phyloP scores from a whole-genome alignment of 2,329 filamentous ascomycete genomes.

The Trichoderma arundinaceum region DNA sequence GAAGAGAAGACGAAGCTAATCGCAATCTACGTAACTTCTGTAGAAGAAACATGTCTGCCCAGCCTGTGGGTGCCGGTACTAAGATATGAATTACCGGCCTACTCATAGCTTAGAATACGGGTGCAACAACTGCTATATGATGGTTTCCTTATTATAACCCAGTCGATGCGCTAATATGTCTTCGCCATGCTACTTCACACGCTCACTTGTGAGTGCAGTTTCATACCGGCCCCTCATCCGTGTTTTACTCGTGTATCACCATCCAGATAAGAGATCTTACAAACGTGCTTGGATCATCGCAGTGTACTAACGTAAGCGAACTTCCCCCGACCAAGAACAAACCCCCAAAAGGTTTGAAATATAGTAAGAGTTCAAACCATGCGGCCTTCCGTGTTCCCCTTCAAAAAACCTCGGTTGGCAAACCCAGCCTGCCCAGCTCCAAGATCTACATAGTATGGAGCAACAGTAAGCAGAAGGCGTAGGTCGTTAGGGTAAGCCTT shows the following conservation, averaged over 20 bases:
- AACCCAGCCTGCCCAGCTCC: too few relatives aligned
- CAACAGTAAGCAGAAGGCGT: background rate
- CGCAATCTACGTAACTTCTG: background rate
- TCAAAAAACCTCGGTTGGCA: background rate
- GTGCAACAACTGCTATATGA: too few relatives aligned
- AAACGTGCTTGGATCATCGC: background rate
- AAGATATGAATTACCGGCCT: too few relatives aligned
- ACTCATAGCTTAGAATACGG: too few relatives aligned
- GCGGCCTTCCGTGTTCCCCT: background rate
- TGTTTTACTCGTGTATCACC: slow-evolving; percentile 22
- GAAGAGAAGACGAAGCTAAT: background rate
- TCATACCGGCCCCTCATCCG: background rate
- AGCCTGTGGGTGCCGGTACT: background rate
- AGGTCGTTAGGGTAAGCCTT: background rate
- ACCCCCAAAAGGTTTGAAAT: background rate
- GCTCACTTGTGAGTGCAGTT: background rate
- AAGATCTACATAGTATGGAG: background rate
- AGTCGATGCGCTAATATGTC: background rate
- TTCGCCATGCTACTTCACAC: background rate
- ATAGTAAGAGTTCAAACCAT: background rate
- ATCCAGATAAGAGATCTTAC: background rate
- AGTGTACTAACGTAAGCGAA: background rate
- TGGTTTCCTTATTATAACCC: background rate
- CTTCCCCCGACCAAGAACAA: background rate
- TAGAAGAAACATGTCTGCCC: background rate